Evolutionary conservation across 176 grass and related monocot genomes (phyloP).

Genomic region (Oryza meyeriana): DNA sequence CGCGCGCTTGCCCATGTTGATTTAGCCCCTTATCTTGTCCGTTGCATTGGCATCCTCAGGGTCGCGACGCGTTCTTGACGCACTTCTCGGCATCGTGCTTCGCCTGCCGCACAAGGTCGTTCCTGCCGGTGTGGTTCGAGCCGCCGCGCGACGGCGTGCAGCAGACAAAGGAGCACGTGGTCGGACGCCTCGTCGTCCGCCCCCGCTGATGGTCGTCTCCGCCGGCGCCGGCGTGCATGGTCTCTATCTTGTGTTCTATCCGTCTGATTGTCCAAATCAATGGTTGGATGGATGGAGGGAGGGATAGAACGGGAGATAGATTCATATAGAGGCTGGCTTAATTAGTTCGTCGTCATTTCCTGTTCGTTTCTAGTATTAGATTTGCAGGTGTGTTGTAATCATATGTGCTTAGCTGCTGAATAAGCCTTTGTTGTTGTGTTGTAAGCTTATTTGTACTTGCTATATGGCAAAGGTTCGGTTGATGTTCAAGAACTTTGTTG

Average conservation of each 20-base stretch:
- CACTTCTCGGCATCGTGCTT: constrained; percentile 45
- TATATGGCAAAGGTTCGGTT: no score
- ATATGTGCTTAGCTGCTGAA: background rate
- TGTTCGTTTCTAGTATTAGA: background rate
- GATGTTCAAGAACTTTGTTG: background rate
- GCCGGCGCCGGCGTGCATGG: background rate
- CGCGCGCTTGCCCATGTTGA: background rate
- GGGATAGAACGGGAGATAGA: constrained; percentile 68
- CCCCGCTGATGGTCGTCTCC: background rate
- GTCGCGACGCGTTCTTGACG: background rate
- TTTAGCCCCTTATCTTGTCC: background rate
- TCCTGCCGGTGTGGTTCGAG: constrained; percentile 46
- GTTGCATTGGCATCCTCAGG: constrained; percentile 11
- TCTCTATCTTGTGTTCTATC: constrained; percentile 44
- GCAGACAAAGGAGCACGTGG: background rate
- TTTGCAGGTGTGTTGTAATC: background rate
- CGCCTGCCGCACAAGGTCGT: background rate
- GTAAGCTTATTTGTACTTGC: no score
- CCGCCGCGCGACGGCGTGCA: constrained; percentile 49
- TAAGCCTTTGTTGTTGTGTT: background rate
- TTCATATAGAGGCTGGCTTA: background rate
- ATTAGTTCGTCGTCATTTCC: no score
- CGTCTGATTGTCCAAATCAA: background rate
- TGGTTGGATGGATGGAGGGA: background rate
- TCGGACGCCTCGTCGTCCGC: constrained; percentile 6